A percentile compares a stretch with the other conserved stretches of the same genome.
phyloP scores from a whole-genome alignment of 1,284 basidiomycete genomes.

The Boletus austroedulis region DNA sequence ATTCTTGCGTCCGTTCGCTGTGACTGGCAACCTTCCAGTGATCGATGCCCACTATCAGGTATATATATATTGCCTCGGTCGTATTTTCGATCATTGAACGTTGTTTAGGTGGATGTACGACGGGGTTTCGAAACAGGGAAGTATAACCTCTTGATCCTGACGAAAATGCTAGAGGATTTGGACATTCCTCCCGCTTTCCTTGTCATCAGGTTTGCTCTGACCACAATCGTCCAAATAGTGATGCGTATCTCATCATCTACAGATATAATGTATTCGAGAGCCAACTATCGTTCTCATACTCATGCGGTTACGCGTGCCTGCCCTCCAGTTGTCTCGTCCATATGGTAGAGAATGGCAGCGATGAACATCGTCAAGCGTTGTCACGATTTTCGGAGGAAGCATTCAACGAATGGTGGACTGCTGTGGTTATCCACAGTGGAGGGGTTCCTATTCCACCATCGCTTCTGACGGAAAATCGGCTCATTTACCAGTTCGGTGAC shows the following conservation, averaged over 20 bases:
- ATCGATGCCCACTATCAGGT: constrained; percentile 32
- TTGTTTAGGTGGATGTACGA: constrained; percentile 33
- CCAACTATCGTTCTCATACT: constrained; percentile 54
- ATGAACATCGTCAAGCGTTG: constrained; percentile 51
- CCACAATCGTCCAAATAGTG: background rate
- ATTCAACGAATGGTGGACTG: constrained; percentile 44
- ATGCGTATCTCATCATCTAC: constrained; percentile 10
- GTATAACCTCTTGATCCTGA: constrained; percentile 60
- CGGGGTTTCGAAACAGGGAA: constrained; percentile 50
- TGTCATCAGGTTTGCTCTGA: constrained; percentile 53
- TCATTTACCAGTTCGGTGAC: constrained; percentile 47
- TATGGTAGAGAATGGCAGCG: constrained; percentile 59
- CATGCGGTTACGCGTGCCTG: constrained; percentile 45
- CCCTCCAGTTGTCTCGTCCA: constrained; percentile 55
- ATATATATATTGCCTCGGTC: constrained; percentile 18
- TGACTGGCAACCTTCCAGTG: constrained; percentile 26
- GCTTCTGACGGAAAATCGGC: constrained; percentile 40
- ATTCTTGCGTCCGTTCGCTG: constrained; percentile 42
- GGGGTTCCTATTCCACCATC: constrained; percentile 47
- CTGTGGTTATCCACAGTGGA: constrained; percentile 39
- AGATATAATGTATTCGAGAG: constrained; percentile 65
- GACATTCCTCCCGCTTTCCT: constrained; percentile 52
- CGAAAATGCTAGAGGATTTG: constrained; percentile 55
- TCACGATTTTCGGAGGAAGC: constrained; percentile 33
- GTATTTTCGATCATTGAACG: constrained; percentile 8